phyloP scores from a whole-genome alignment of 2,329 filamentous ascomycete species.

The Aureobasidium namibiae region DNA sequence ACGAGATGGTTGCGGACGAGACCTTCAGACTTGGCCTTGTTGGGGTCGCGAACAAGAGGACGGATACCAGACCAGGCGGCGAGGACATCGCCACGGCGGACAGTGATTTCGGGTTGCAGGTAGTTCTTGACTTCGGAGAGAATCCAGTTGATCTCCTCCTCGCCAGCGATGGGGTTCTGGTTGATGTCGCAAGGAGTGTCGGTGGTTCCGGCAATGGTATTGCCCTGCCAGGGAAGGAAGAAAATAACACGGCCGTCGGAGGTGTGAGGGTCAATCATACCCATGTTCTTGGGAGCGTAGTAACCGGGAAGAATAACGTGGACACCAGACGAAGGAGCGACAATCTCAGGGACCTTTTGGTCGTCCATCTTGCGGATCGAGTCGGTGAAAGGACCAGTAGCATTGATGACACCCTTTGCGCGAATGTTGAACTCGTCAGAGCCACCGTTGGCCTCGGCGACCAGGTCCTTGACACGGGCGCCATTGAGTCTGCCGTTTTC shows the following conservation, averaged over 20 bases:
- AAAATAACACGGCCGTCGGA: constrained; percentile 87
- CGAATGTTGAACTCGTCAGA: constrained; percentile 59
- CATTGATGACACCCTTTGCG: constrained; percentile 78
- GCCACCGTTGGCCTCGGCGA: constrained; percentile 57
- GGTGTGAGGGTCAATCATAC: constrained; percentile 75
- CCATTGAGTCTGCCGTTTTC: constrained; percentile 64
- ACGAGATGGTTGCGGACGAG: constrained; percentile 82
- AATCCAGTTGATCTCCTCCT: constrained; percentile 84
- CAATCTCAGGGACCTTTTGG: constrained; percentile 62
- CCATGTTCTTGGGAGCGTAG: constrained; percentile 79
- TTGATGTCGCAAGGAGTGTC: constrained; percentile 68
- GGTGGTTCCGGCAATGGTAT: constrained; percentile 84
- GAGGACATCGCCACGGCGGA: constrained; percentile 77
- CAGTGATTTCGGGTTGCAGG: constrained; percentile 73
- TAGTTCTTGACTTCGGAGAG: constrained; percentile 75
- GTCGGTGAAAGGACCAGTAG: constrained; percentile 81
- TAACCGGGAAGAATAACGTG: constrained; percentile 83
- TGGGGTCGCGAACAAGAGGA: constrained; percentile 77
- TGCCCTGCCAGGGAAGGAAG: constrained; percentile 89
- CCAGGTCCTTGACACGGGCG: constrained; percentile 62
- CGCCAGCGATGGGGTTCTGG: constrained; percentile 65
- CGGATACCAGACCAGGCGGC: constrained; percentile 86
- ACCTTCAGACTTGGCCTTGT: constrained; percentile 76
- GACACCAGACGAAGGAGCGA: constrained; percentile 76
- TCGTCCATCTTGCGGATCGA: constrained; percentile 81